Conservation (phyloP, 2,329 filamentous ascomycete species). For the Penicillium sp. region DNA sequence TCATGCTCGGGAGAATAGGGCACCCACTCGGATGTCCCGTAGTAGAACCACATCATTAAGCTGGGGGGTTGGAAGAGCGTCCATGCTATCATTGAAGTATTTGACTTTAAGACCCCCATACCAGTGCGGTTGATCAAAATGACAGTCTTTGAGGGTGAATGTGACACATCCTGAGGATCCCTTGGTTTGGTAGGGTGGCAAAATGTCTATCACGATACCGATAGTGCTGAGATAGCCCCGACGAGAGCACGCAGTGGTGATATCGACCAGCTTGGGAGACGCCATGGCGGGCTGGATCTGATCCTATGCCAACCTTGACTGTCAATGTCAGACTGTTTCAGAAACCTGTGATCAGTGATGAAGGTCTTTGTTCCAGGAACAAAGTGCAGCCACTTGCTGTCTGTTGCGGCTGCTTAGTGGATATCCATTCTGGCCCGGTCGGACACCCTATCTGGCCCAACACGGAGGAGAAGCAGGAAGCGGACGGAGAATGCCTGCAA, state of each 20-base stretch:
- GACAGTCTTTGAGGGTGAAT: conserved; percentile 61
- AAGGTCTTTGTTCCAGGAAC: conserved; percentile 4
- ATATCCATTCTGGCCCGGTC: conserved; percentile 6
- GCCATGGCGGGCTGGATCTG: conserved; percentile 12
- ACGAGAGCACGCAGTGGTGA: conserved; percentile 49
- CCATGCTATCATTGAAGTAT: conserved; percentile 59
- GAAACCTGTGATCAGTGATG: neutral
- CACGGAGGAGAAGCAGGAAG: neutral
- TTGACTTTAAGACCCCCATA: conserved; percentile 50
- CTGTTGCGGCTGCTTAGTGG: conserved; percentile 5
- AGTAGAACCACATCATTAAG: conserved; percentile 67
- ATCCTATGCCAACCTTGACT: neutral
- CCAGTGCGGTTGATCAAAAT: conserved; percentile 49
- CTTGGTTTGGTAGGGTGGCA: conserved; percentile 53
- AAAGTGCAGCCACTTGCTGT: neutral
- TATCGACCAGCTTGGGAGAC: conserved; percentile 44
- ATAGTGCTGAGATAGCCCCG: conserved; percentile 58
- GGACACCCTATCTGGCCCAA: neutral
- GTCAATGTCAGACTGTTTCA: neutral
- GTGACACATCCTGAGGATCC: conserved; percentile 63
- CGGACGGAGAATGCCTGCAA: neutral
- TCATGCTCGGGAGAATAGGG: conserved; percentile 6
- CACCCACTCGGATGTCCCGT: conserved; percentile 55
- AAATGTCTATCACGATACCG: conserved; percentile 69
- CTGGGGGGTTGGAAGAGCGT: conserved; percentile 47